Base-by-base conservation (phyloP, 768 basidiomycete genomes). In the Boletus huronensis region DNA sequence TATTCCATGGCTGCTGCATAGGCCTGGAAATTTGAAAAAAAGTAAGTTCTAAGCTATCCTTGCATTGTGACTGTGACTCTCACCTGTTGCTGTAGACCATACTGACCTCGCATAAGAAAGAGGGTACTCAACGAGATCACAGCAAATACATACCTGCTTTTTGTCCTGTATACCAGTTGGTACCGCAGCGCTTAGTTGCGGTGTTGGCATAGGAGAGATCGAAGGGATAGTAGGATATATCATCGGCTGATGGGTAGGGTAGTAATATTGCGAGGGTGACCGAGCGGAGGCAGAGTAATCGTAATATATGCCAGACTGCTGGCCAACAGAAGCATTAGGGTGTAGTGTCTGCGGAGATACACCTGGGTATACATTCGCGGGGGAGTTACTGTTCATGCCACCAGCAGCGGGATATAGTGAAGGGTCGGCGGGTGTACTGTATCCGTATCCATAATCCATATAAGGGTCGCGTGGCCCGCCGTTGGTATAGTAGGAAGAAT, bases 241-340 rank as follows among this genome's bases (percentile, higher is more conserved):
- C 64, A 87, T 75, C 6, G 81, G 70, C 62, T 84, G 85, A 55
- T 75, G 77, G 14, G 79, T 63, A 28, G 82, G 75, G 63, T 83
- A 86, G 63, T 77, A 89, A 63, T 77, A 88, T 55, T 82, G 85
- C 13, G 84, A 81, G 11, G 79, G 72, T 5, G 79, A 75, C 41
- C 79, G 77, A 43, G 76, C 71, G 13, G 74, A 63, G 17, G 72
- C 74, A 47, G 75, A 66, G 60, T 82, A 88, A 61, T 85, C 84
- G 50, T 81, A 87, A 69, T 81, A 87, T 48, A 82, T 57, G 35
- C 76, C 76, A 32, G 80, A 72, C 58, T 83, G 82, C 58, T 77
- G 77, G 45, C 75, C 73, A 58, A 74, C 62, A 52, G 71, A 65
- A 55, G 63, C 62, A 68, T 75, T 75, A 52, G 75, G 72, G 56